phyloP scores from a whole-genome alignment of 164 flowering plant genomes.

The Macadamia tetraphylla region DNA sequence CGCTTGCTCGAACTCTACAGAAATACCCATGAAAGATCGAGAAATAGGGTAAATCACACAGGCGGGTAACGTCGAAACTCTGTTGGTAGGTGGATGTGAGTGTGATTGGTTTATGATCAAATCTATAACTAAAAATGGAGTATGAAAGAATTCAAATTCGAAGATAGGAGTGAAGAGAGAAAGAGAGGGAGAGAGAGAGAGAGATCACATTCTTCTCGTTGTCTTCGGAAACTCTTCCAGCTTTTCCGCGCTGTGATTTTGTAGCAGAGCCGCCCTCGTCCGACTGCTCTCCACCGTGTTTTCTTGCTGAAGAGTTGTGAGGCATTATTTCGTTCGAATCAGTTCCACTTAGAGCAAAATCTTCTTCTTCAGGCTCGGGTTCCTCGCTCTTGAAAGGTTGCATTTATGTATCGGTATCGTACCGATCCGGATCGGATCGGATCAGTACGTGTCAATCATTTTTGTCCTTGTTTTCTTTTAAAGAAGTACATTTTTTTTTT shows the following conservation, averaged over 20 bases:
- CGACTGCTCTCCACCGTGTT: constrained; percentile 32
- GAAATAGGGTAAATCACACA: background rate
- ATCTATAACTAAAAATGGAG: background rate
- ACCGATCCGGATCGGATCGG: too few relatives aligned
- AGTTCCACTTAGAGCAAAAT: background rate
- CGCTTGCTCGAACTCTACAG: constrained; percentile 41
- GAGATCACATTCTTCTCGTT: constrained; percentile 43
- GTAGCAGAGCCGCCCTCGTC: constrained; percentile 28
- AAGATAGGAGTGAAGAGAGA: background rate
- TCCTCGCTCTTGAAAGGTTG: too few relatives aligned
- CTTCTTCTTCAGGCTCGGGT: too few relatives aligned
- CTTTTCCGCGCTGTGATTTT: constrained; percentile 38
- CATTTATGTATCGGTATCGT: too few relatives aligned
- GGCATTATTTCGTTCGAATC: constrained; percentile 14
- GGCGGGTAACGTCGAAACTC: background rate
- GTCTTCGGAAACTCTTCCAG: constrained; percentile 41
- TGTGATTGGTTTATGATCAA: background rate
- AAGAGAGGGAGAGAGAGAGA: too few relatives aligned
- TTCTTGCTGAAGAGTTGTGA: constrained; percentile 24
- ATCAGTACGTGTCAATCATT: too few relatives aligned
- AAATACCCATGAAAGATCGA: background rate
- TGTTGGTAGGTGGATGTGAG: background rate
- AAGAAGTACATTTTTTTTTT: too few relatives aligned
- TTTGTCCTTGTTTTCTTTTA: too few relatives aligned
- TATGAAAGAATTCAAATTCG: background rate